These are phyloP conservation scores for Suhomyces choctaworum DNA, from an alignment of 1,139 yeast species.

Conservation along the genomic window DNA sequence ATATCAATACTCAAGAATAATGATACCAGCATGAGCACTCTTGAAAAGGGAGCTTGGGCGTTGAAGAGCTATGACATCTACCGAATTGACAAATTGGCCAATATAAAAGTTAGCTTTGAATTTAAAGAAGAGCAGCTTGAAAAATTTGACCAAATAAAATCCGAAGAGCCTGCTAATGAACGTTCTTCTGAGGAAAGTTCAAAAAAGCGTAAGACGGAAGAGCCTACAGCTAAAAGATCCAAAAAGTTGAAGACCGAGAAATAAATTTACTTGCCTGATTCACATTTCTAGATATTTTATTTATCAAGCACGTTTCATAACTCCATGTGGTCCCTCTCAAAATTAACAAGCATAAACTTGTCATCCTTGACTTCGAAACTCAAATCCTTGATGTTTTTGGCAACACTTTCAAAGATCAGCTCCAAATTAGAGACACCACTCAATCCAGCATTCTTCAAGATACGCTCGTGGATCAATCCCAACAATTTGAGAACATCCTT, in stretches of 20 bases:
- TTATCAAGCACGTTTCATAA: too few relatives aligned
- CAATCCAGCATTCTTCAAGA: constrained; percentile 31
- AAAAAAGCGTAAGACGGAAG: constrained; percentile 1
- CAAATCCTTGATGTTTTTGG: constrained; percentile 33
- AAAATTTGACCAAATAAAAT: not conserved
- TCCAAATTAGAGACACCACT: constrained; percentile 34
- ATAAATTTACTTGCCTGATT: too few relatives aligned
- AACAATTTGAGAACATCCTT: constrained; percentile 22
- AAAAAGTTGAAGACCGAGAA: constrained; percentile 4
- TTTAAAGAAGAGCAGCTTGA: constrained; percentile 13
- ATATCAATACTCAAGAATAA: constrained; percentile 18
- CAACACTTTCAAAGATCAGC: constrained; percentile 33
- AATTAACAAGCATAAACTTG: constrained; percentile 40
- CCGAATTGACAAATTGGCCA: constrained; percentile 26
- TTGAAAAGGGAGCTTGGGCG: constrained; percentile 44
- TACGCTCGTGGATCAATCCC: constrained; percentile 29
- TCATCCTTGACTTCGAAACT: constrained; percentile 34
- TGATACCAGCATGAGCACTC: constrained; percentile 17
- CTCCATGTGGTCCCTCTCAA: constrained; percentile 40
- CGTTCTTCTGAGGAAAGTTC: constrained; percentile 3
- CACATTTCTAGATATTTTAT: too few relatives aligned
- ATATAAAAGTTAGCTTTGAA: constrained; percentile 25
- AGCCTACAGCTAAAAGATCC: not conserved
- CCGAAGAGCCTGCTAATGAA: constrained; percentile 6
- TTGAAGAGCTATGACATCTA: constrained; percentile 32